These are phyloP conservation scores for Lentithecium fluviatile DNA, from an alignment of 495 filamentous ascomycete species.

Conservation along the genomic window DNA sequence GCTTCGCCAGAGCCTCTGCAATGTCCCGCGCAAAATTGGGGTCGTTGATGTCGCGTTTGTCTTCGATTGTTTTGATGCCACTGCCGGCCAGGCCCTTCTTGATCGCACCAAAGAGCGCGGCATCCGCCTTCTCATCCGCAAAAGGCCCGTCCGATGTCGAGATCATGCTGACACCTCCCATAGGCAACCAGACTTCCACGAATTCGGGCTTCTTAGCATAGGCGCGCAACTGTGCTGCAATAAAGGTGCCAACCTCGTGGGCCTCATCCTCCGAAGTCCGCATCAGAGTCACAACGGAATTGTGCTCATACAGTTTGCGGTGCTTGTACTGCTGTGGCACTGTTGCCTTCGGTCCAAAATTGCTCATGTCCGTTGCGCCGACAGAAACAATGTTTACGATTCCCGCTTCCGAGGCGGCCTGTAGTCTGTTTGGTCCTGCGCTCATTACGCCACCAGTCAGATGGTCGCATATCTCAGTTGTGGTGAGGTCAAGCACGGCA, in stretches of 20 bases:
- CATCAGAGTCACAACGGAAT: constrained; percentile 64
- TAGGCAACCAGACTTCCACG: constrained; percentile 58
- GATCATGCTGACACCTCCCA: constrained; percentile 49
- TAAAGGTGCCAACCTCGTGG: constrained; percentile 50
- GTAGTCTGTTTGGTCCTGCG: constrained; percentile 55
- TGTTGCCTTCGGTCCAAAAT: constrained; percentile 58
- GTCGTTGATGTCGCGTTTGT: constrained; percentile 50
- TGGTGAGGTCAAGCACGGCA: constrained; percentile 67
- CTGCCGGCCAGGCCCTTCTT: constrained; percentile 40
- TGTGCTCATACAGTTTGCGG: constrained; percentile 61
- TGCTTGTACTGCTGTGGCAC: constrained; percentile 52
- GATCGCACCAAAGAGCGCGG: constrained; percentile 39
- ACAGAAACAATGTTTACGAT: constrained; percentile 63
- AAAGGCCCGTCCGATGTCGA: constrained; percentile 43
- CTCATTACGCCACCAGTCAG: constrained; percentile 61
- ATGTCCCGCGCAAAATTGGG: constrained; percentile 46
- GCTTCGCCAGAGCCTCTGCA: constrained; percentile 33
- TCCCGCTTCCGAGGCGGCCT: constrained; percentile 51
- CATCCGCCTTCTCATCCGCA: constrained; percentile 49
- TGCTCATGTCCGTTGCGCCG: constrained; percentile 68
- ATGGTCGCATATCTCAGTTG: constrained; percentile 64
- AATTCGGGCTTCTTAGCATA: constrained; percentile 36
- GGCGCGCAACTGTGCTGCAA: constrained; percentile 52
- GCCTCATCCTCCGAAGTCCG: constrained; percentile 58
- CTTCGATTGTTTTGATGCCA: constrained; percentile 42